Conservation (phyloP, 1,139 yeast species). For the Citeromyces siamensis region DNA sequence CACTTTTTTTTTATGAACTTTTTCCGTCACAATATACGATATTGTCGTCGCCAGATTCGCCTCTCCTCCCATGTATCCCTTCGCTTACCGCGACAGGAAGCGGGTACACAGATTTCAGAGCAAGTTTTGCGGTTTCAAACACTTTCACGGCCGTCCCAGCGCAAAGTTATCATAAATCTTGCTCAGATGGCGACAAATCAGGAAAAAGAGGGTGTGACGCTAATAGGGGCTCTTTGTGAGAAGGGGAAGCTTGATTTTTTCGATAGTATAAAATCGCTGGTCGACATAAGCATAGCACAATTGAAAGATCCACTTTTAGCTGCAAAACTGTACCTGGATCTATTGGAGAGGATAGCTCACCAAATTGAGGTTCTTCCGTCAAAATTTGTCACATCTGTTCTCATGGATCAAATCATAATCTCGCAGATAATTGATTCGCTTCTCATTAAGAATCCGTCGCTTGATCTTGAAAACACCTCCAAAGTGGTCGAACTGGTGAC, state of each 20-base stretch:
- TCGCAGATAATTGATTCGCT: constrained; percentile 1
- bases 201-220: neutral
- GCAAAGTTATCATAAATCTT: neutral
- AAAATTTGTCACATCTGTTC: neutral
- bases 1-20: too few species aligned
- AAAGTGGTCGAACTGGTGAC: neutral
- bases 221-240: neutral
- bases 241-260: neutral
- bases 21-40: too few species aligned
- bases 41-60: too few species aligned
- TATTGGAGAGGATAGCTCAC: neutral
- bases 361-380: neutral
- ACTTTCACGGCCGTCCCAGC: neutral
- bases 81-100: too few species aligned
- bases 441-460: neutral
- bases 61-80: too few species aligned
- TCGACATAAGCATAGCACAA: neutral
- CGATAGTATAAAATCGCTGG: constrained; percentile 1
- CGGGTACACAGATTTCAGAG: too few species aligned
- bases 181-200: neutral
- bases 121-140: neutral
- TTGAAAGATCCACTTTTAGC: constrained; percentile 3
- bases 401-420: neutral
- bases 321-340: neutral
- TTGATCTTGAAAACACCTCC: neutral